These are phyloP conservation scores for Podaxis sp. DNA, from an alignment of 768 basidiomycete species.

Conservation along the genomic window DNA sequence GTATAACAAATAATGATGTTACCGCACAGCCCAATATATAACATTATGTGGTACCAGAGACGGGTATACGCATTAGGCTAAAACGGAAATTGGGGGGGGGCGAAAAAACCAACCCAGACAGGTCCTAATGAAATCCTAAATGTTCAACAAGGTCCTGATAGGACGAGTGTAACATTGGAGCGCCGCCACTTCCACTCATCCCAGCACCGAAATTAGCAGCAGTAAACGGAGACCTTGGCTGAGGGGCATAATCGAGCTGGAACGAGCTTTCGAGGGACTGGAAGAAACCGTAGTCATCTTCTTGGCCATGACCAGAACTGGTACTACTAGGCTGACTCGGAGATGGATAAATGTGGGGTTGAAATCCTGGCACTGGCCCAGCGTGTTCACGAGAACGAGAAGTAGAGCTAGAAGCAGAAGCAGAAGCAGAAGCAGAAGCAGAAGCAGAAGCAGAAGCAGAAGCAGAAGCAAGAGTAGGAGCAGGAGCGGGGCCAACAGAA, in stretches of 20 bases:
- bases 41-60: neutral
- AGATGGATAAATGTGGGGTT: neutral
- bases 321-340: neutral
- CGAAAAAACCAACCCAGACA: neutral
- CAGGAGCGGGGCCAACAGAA: neutral
- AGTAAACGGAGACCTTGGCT: conserved; percentile 8
- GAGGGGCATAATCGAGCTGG: conserved; percentile 4
- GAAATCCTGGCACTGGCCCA: neutral
- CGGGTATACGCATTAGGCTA: neutral
- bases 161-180: conserved; percentile 45
- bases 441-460: too few species aligned
- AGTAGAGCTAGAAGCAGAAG: neutral
- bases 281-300: conserved; percentile 1
- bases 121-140: conserved; percentile 41
- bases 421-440: neutral
- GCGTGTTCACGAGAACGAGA: neutral
- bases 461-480: neutral
- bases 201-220: conserved; percentile 3
- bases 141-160: conserved; percentile 72
- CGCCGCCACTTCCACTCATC: conserved; percentile 14
- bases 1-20: neutral
- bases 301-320: neutral
- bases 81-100: neutral
- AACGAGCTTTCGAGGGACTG: conserved; percentile 8
- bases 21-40: neutral